These are phyloP conservation scores for Wickerhamomyces bisporus DNA, from an alignment of 805 yeast genomes.

Conservation along the genomic window DNA sequence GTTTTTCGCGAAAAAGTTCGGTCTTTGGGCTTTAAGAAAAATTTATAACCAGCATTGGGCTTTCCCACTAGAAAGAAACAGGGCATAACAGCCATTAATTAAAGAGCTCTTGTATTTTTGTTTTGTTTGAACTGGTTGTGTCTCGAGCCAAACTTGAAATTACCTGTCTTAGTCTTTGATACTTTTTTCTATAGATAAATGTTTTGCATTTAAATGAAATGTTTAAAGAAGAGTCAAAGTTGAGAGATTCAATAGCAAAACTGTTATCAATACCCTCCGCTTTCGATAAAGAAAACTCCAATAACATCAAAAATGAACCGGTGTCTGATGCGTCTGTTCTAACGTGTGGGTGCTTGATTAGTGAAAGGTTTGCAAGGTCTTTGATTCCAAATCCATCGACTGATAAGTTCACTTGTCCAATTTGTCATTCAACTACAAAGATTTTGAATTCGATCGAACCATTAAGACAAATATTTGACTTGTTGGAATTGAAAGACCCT, in stretches of 20 bases:
- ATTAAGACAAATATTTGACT: slow-evolving; percentile 11
- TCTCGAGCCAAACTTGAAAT: too few species aligned
- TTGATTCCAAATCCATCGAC: slow-evolving; percentile 8
- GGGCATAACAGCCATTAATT: too few species aligned
- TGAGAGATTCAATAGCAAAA: not conserved
- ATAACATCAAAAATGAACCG: slow-evolving; percentile 1
- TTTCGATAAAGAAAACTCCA: not conserved
- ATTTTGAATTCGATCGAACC: slow-evolving; percentile 8
- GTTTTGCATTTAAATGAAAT: not conserved
- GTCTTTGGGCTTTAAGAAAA: too few species aligned
- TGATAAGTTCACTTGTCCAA: slow-evolving; percentile 16
- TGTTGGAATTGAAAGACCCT: slow-evolving; percentile 4
- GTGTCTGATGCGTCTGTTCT: slow-evolving; percentile 25
- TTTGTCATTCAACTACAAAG: slow-evolving; percentile 11
- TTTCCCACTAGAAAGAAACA: too few species aligned
- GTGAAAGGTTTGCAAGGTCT: slow-evolving; percentile 25
- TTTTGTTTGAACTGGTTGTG: too few species aligned
- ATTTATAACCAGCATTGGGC: too few species aligned
- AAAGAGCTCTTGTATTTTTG: too few species aligned
- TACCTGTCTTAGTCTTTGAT: too few species aligned
- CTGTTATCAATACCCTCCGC: not conserved
- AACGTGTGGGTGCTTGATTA: slow-evolving; percentile 37
- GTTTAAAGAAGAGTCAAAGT: not conserved
- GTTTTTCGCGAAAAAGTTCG: too few species aligned
- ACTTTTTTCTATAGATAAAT: too few species aligned